Conservation (phyloP, 1,284 basidiomycete species). For the Neolentinus lepideus region DNA sequence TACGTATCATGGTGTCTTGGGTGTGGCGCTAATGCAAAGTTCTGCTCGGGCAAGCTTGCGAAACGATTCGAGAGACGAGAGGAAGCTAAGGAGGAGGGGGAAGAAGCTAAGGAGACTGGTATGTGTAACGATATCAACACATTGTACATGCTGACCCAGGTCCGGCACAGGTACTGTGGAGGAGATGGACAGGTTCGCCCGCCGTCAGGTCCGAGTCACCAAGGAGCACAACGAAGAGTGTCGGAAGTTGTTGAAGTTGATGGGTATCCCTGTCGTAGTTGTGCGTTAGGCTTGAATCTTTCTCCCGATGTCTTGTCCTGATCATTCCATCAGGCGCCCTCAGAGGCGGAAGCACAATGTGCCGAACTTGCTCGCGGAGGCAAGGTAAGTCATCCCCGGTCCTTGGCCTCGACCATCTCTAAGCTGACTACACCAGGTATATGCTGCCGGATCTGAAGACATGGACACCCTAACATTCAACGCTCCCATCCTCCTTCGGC, state of each 20-base stretch:
- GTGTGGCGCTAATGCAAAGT: not conserved
- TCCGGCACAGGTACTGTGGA: slow-evolving; percentile 63
- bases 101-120: slow-evolving; percentile 95
- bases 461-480: slow-evolving; percentile 99
- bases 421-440: slow-evolving; percentile 51
- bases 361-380: slow-evolving; percentile 94
- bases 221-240: slow-evolving; percentile 97
- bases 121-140: slow-evolving; percentile 2
- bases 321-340: slow-evolving; percentile 67
- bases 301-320: not conserved
- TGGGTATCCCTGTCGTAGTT: slow-evolving; percentile 95
- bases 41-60: slow-evolving; percentile 52
- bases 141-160: slow-evolving; percentile 8
- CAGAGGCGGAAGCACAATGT: slow-evolving; percentile 98
- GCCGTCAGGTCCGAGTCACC: slow-evolving; percentile 93
- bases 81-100: slow-evolving; percentile 91
- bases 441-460: slow-evolving; percentile 96
- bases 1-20: slow-evolving; percentile 36
- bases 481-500: slow-evolving; percentile 87
- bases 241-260: slow-evolving; percentile 78
- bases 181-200: slow-evolving; percentile 86
- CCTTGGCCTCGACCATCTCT: not conserved
- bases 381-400: slow-evolving; percentile 45
- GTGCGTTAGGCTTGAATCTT: slow-evolving; percentile 33
- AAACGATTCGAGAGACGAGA: slow-evolving; percentile 90